phyloP scores from a whole-genome alignment of 1,139 yeast genomes.

The Kazachstania sp. region DNA sequence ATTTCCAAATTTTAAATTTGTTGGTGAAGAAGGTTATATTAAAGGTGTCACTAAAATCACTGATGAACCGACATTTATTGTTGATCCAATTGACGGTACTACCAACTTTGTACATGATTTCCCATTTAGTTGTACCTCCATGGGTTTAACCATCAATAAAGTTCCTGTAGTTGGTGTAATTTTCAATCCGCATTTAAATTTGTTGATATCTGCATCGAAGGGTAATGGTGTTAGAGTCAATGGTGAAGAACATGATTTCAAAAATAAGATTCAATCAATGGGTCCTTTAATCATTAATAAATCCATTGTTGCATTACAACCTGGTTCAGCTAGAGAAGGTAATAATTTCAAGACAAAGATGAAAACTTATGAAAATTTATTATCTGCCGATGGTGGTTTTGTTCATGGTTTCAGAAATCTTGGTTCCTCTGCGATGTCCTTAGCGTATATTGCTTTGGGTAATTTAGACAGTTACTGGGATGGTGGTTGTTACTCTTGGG shows the following conservation, averaged over 20 bases:
- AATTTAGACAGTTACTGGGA: conserved; percentile 52
- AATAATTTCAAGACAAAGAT: conserved; percentile 42
- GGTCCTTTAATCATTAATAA: conserved; percentile 38
- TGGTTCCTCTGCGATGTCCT: conserved; percentile 54
- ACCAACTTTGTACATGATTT: conserved; percentile 52
- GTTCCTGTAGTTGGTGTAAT: conserved; percentile 53
- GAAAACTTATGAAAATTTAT: conserved; percentile 38
- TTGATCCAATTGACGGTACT: conserved; percentile 58
- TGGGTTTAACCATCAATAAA: conserved; percentile 43
- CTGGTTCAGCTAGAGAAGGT: conserved; percentile 45
- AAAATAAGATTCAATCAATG: conserved; percentile 16
- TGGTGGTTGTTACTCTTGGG: conserved; percentile 59
- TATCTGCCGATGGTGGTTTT: conserved; percentile 40
- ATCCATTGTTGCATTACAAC: conserved; percentile 46
- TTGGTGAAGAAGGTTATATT: conserved; percentile 51
- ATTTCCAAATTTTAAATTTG: conserved; percentile 42
- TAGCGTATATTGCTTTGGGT: conserved; percentile 48
- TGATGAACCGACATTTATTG: conserved; percentile 50
- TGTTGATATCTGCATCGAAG: conserved; percentile 42
- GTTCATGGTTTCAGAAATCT: conserved; percentile 49
- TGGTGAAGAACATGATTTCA: too few relatives aligned
- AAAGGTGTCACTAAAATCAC: conserved; percentile 39
- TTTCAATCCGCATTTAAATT: conserved; percentile 45
- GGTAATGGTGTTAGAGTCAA: conserved; percentile 48
- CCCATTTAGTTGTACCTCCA: conserved; percentile 50